phyloP scores from a whole-genome alignment of 257 asterid species.

The Solanum peruvianum region DNA sequence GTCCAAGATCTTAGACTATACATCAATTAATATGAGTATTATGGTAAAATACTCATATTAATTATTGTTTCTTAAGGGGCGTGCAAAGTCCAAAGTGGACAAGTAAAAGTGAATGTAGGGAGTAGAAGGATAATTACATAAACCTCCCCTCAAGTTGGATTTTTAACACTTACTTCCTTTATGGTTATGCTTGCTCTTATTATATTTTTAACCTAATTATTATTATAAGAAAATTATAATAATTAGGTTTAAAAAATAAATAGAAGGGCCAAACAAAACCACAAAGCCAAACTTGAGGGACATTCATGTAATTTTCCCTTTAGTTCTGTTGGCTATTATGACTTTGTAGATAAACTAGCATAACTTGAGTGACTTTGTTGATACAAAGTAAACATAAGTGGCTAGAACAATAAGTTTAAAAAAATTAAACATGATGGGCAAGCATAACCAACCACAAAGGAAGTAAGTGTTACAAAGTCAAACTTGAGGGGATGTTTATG shows the following conservation, averaged over 20 bases:
- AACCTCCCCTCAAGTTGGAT: neutral
- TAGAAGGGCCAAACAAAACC: neutral
- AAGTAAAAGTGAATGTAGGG: neutral
- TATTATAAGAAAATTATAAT: neutral
- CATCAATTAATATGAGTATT: neutral
- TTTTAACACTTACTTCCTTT: neutral
- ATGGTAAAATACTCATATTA: neutral
- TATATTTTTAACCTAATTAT: neutral
- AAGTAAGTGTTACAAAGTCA: neutral
- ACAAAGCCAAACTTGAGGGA: neutral
- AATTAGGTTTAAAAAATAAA: neutral
- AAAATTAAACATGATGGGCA: neutral
- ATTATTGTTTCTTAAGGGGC: neutral
- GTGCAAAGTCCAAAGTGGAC: neutral
- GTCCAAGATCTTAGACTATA: neutral
- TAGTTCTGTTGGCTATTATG: neutral
- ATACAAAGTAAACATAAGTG: neutral
- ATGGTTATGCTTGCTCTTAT: neutral
- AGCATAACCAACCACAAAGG: neutral
- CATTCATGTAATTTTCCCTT: neutral
- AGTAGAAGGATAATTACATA: neutral
- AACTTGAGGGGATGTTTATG: neutral
- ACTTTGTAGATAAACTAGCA: neutral
- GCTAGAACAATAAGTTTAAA: neutral
- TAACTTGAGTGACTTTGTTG: neutral